These are phyloP conservation scores for Calonectria hawksworthii DNA, from an alignment of 2,329 filamentous ascomycete genomes.

Conservation along the genomic window DNA sequence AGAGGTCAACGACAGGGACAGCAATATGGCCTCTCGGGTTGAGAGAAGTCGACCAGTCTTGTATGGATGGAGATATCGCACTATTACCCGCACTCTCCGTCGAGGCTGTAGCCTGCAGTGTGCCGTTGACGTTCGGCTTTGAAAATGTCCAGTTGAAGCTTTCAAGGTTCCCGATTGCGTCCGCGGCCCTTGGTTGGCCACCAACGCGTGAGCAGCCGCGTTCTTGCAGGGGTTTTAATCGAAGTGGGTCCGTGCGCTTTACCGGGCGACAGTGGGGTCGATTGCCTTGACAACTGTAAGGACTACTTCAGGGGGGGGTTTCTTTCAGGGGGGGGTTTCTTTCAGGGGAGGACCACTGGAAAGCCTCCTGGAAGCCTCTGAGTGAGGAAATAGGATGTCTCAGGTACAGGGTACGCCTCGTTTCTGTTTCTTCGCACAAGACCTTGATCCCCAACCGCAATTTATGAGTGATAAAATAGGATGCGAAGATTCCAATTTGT, in stretches of 20 bases:
- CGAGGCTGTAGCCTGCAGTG: conserved; percentile 34
- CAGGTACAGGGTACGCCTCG: background rate
- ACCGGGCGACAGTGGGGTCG: conserved; percentile 27
- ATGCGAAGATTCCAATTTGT: background rate
- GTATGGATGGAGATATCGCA: background rate
- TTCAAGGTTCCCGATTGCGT: conserved; percentile 20
- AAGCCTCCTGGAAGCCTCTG: background rate
- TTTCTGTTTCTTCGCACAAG: background rate
- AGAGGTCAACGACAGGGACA: background rate
- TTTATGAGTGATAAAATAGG: background rate
- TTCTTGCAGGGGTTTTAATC: conserved; percentile 46
- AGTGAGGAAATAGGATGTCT: background rate
- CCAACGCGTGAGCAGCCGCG: conserved; percentile 41
- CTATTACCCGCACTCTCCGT: conserved; percentile 16
- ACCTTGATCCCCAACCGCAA: background rate
- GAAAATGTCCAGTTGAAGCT: conserved; percentile 37
- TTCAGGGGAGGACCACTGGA: background rate
- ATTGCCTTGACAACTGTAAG: conserved; percentile 15
- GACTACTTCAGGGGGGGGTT: background rate
- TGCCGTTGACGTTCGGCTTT: conserved; percentile 27
- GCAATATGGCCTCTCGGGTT: background rate
- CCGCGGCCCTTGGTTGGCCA: conserved; percentile 15
- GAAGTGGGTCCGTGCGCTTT: conserved; percentile 31
- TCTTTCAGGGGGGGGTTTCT: background rate
- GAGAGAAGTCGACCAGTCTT: background rate